A percentile compares a stretch with the other conserved stretches of the same genome.
Evolutionary conservation across 1,284 basidiomycete species (phyloP).

Genomic region (Sparassis latifolia): DNA sequence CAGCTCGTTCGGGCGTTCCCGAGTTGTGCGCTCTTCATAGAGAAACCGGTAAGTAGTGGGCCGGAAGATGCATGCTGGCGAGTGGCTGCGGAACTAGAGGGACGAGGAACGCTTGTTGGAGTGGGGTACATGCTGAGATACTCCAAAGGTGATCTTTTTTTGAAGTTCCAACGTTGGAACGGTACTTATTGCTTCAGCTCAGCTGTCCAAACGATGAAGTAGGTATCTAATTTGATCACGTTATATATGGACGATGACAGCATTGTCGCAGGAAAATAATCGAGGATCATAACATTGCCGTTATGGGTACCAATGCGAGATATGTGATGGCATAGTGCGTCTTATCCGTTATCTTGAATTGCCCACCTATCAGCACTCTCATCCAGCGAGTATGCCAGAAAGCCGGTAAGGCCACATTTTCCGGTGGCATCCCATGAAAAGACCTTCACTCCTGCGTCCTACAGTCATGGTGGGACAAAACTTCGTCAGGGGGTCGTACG

Average conservation of each 20-base stretch:
- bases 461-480: slow-evolving; percentile 45
- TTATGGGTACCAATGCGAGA: slow-evolving; percentile 59
- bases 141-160: slow-evolving; percentile 29
- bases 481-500: slow-evolving; percentile 31
- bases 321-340: slow-evolving; percentile 56
- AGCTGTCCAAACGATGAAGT: slow-evolving; percentile 60
- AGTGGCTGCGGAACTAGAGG: slow-evolving; percentile 12
- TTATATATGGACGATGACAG: no score
- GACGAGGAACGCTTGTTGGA: slow-evolving; percentile 12
- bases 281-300: slow-evolving; percentile 51
- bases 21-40: slow-evolving; percentile 47
- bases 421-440: neutral
- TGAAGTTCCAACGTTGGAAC: neutral
- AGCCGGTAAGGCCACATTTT: slow-evolving; percentile 21
- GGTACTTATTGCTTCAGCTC: neutral
- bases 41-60: slow-evolving; percentile 43
- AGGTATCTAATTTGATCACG: neutral
- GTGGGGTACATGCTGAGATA: slow-evolving; percentile 48
- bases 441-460: neutral
- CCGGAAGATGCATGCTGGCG: slow-evolving; percentile 17
- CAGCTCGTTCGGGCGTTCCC: slow-evolving; percentile 51
- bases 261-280: slow-evolving; percentile 34
- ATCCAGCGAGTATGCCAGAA: slow-evolving; percentile 24
- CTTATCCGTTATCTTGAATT: neutral
- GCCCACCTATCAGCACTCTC: neutral